These are phyloP conservation scores for Yarrowia osloensis DNA, from an alignment of 805 yeast genomes.

Conservation along the genomic window DNA sequence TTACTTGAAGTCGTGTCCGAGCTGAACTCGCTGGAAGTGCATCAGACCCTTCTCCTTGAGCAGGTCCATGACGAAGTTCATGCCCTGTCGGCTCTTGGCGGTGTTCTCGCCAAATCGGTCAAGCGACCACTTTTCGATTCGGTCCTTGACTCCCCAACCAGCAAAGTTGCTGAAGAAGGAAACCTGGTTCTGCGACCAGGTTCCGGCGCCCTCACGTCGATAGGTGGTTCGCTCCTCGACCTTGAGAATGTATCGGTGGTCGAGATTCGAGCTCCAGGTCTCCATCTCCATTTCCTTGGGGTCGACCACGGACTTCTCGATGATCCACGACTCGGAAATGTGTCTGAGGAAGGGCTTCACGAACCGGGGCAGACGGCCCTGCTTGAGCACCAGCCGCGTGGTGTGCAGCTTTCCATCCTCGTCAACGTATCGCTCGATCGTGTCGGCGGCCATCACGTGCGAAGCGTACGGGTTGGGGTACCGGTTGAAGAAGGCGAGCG, in stretches of 20 bases:
- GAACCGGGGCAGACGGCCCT: conserved; percentile 80
- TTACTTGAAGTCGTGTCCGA: background rate
- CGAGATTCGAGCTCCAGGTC: conserved; percentile 79
- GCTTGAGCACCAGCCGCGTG: conserved; percentile 72
- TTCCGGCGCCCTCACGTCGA: conserved; percentile 35
- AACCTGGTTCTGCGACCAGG: conserved; percentile 51
- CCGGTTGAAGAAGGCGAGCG: conserved; percentile 73
- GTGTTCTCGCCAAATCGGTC: conserved; percentile 68
- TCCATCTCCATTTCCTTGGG: conserved; percentile 55
- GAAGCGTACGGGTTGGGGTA: conserved; percentile 77
- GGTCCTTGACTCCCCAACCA: conserved; percentile 61
- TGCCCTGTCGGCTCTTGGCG: conserved; percentile 65
- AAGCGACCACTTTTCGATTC: conserved; percentile 82
- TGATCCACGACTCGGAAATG: conserved; percentile 73
- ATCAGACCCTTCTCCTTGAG: conserved; percentile 41
- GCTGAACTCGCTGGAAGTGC: conserved; percentile 13
- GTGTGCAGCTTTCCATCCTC: conserved; percentile 64
- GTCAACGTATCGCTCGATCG: conserved; percentile 62
- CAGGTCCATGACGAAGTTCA: conserved; percentile 74
- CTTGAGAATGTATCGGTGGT: conserved; percentile 73
- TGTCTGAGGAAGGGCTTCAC: conserved; percentile 72
- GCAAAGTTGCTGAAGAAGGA: conserved; percentile 71
- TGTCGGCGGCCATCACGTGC: conserved; percentile 83
- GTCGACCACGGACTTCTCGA: conserved; percentile 76
- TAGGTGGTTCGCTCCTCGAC: conserved; percentile 77